Evolutionary conservation across 257 asterid genomes (phyloP), one percentile per base, ranked within the genome.

Genomic region (Solanum tarapatanum): DNA sequence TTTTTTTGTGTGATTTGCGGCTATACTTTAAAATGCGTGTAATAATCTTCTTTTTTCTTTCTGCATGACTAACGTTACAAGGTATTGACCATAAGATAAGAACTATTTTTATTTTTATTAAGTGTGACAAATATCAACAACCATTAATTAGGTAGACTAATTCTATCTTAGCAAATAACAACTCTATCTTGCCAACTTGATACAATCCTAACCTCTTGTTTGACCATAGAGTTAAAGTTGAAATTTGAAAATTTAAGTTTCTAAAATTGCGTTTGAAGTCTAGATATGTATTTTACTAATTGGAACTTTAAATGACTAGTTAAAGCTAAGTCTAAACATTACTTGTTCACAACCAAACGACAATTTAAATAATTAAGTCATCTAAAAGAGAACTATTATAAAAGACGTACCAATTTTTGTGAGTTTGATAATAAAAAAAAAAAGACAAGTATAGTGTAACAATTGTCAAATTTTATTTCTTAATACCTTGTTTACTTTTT

Each of bases 361-460:
- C 35, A 33, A 4, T 9, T 33, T 30, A 16, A 73, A 35, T 19
- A 0, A 73, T 19, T 35, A 35, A 73, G 17, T 1, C 9, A 73
- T 33, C 4, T 33, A 73, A 72, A 72, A 72, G 26, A 19, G 0
- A 70, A 72, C 8, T 73, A 23, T 11, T 11, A 14, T 36, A 36
- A 33, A 0, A 0, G 55, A 12, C 0, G 55, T 11, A 68, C 0
- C 3, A 45, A 11, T 11, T 24, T 28, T 86, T 23, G n/a, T 30
- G 35, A 21, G 33, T 24, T 66, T 66, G 33, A 24, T 62, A 0
- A 0, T 0, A 3, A 9, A 1, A 9, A 23, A 23, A 60, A 0
- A 43, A 0, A 23, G 7, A n/a, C 0, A n/a, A n/a, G 32, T 11
- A 64, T 11, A n/a, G 8, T 64, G 12, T 60, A 60, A 0, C 24